Evolutionary conservation across 1,139 yeast species (phyloP), one percentile per base, ranked within the genome.

Genomic region (Debaryomyces udenii): DNA sequence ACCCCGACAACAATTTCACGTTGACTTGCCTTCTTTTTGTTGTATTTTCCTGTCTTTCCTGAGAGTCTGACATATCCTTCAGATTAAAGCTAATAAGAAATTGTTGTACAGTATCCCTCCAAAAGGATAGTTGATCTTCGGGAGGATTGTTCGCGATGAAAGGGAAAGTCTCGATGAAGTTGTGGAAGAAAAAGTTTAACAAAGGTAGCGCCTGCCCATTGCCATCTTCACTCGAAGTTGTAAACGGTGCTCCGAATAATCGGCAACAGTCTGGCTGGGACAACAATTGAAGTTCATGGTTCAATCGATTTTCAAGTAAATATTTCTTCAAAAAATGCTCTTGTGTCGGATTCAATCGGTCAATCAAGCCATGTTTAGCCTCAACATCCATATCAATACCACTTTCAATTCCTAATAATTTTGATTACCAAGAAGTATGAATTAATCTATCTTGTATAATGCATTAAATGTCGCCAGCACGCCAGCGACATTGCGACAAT

Each of bases 281-380:
- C 38, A 90, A 65, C 26, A 62, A 60, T 29, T 67, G 76, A 33
- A 89, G 68, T 60, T 91, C 98, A 6, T 73, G 60, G 18, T 74
- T 71, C 28, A 90, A 63, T 53, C 86, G 78, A 11, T 76, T 68
- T 48, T 81, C 78, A 26, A 91, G 65, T 27, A 91, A 70, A 61
- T 86, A 90, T 53, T 94, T 80, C 63, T 91, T 91, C 42, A 91
- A 72, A 59, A 86, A 87, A 55, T 91, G 97, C 61, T 88, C 95
- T 56, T 87, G 85, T 0, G 76, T 69, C 3, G 85, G 76, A n/a
- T 71, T 61, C 37, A 79, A 49, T n/a, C 44, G 52, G 47, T 55
- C 35, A 32, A 61, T 42, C 48, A 60, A 42, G 18, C 27, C 27
- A 29, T 45, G 43, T 10, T 31, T 27, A 11, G 11, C 15, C 16